phyloP scores from a whole-genome alignment of 23 red algal genomes.

The Gracilaria domingensis region DNA sequence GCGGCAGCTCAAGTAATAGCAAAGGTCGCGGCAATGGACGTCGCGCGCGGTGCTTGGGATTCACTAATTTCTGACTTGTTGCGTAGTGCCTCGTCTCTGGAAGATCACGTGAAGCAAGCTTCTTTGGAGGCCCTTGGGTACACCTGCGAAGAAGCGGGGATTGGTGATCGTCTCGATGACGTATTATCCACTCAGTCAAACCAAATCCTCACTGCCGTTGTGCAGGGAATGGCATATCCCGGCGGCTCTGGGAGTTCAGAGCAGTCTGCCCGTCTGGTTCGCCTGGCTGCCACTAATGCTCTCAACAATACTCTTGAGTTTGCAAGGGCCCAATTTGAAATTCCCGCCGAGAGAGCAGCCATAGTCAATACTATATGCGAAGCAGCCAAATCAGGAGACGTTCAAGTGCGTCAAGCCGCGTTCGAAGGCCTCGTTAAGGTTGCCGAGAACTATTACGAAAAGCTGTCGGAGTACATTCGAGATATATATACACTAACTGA shows the following conservation, averaged over 20 bases:
- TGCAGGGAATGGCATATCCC: slow-evolving; percentile 90
- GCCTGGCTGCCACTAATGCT: slow-evolving; percentile 86
- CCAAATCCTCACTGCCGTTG: slow-evolving; percentile 95
- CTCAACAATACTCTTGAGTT: slow-evolving; percentile 97
- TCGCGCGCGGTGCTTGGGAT: slow-evolving; percentile 86
- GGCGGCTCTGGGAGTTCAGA: slow-evolving; percentile 38
- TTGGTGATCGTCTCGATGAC: slow-evolving; percentile 59
- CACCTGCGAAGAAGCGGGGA: slow-evolving; percentile 85
- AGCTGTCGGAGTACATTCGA: slow-evolving; percentile 85
- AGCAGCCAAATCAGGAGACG: slow-evolving; percentile 72
- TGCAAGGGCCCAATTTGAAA: slow-evolving; percentile 91
- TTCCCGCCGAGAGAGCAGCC: slow-evolving; percentile 70
- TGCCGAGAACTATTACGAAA: slow-evolving; percentile 92
- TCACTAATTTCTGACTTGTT: slow-evolving; percentile 81
- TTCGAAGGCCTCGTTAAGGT: slow-evolving; percentile 95
- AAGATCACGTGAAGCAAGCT: slow-evolving; percentile 70
- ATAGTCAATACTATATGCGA: slow-evolving; percentile 91
- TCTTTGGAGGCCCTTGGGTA: slow-evolving; percentile 91
- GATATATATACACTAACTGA: slow-evolving; percentile 83
- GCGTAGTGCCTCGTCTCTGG: slow-evolving; percentile 6
- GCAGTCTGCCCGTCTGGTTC: slow-evolving; percentile 56
- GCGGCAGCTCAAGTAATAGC: slow-evolving; percentile 93
- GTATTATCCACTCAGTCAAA: slow-evolving; percentile 82
- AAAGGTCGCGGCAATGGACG: slow-evolving; percentile 91
- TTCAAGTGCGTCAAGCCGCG: slow-evolving; percentile 71